Evolutionary conservation across 2,329 filamentous ascomycete species (phyloP), one percentile per base, ranked within the genome.

Genomic region (Penicillium sp.): DNA sequence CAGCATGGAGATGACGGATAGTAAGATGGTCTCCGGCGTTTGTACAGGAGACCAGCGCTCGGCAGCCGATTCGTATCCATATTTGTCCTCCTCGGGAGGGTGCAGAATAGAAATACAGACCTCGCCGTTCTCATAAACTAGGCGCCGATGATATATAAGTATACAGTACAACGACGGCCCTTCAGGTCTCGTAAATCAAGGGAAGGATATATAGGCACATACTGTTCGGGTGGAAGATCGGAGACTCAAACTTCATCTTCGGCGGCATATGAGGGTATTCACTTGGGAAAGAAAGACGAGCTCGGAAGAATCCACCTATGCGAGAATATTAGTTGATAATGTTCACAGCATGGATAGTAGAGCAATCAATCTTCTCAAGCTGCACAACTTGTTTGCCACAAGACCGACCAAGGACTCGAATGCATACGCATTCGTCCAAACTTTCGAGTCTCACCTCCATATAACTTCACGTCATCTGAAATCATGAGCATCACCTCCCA

Each of bases 401-500:
- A 19, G 13, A 25, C 34, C 27, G 12, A 34, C 16, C 11, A 2
- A 13, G 25, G 16, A 13, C 4, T 29, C 11, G 8, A 8, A 29
- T 14, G 37, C 36, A 25, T 22, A 19, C 18, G 18, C 13, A 14
- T n/a, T 4, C 7, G n/a, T 22, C 7, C 7, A 16, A 6, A 22
- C n/a, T 16, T 8, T 28, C 25, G 16, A 18, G 1, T 73, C 81
- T 50, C 74, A 92, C 91, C 91, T 63, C 91, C 91, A 63, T 96
- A 96, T 71, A 88, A 88, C 73, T 91, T 92, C 73, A 88, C 91
- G 66, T 95, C 90, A 62, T 96, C 91, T 55, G 83, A 89, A 58
- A 97, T 92, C 92, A 99, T 97, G 53, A 99, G 82, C 88, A 96
- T 95, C 16, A 97, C 90, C 72, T 97, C 91, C 93, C 93, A 99